Conservation (phyloP, 179 eudicot species). For the Spinacia oleracea region DNA sequence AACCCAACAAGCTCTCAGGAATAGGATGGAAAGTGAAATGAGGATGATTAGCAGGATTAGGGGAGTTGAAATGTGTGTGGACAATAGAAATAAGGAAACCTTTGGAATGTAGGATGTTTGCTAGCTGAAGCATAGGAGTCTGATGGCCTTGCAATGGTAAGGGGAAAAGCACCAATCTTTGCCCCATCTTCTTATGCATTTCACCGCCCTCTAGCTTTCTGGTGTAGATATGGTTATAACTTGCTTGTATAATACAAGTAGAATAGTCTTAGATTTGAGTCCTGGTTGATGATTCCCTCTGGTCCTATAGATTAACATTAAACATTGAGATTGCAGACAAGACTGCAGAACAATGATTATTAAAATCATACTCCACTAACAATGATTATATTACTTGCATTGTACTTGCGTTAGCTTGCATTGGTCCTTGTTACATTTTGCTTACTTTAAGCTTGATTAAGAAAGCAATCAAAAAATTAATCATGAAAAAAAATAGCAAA, state of each 20-base stretch:
- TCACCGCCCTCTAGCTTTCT: not conserved
- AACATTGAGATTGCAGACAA: not conserved
- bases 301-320: not conserved
- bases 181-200: not conserved
- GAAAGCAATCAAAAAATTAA: not conserved
- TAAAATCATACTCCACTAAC: not conserved
- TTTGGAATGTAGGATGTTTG: constrained; percentile 44
- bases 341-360: not conserved
- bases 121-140: constrained; percentile 63
- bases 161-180: constrained; percentile 43
- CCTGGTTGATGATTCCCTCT: not conserved
- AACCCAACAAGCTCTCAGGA: not conserved
- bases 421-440: not conserved
- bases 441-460: not conserved
- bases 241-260: not conserved
- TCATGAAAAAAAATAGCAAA: not conserved
- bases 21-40: constrained; percentile 51
- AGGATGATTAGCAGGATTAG: constrained; percentile 44
- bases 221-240: not conserved
- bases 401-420: not conserved
- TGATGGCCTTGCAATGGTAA: constrained; percentile 56
- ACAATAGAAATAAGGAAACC: constrained; percentile 56
- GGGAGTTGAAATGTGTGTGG: constrained; percentile 53
- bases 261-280: not conserved
- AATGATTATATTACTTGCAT: no score